Evolutionary conservation across 352 stramenopile genomes (phyloP).

Genomic region (Phytophthora citrophthora): DNA sequence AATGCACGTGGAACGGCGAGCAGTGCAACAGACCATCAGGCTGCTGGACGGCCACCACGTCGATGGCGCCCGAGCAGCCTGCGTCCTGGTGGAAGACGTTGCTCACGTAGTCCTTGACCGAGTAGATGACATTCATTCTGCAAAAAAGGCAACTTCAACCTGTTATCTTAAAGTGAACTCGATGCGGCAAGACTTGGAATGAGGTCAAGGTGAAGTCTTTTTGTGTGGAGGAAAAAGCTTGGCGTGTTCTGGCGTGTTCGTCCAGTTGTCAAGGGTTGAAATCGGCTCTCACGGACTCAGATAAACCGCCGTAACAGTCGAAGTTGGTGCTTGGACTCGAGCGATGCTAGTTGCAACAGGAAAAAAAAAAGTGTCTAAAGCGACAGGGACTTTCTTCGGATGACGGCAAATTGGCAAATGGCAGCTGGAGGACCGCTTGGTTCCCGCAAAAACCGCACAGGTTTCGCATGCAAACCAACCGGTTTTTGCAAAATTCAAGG

Average conservation of each 20-base stretch:
- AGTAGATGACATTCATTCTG: constrained; percentile 88
- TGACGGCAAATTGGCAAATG: constrained; percentile 15
- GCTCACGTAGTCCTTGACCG: constrained; percentile 87
- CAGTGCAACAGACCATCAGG: constrained; percentile 62
- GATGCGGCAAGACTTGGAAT: constrained; percentile 21
- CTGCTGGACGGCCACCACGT: constrained; percentile 86
- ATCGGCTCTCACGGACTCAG: constrained; percentile 21
- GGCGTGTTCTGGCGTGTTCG: constrained; percentile 18
- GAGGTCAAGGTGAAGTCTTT: neutral
- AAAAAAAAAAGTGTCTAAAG: too few relatives aligned
- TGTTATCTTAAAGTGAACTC: constrained; percentile 14
- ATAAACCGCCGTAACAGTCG: constrained; percentile 8
- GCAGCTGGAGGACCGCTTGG: constrained; percentile 14
- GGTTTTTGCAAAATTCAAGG: constrained; percentile 21
- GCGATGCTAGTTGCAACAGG: too few relatives aligned
- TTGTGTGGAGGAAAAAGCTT: constrained; percentile 23
- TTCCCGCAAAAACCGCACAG: constrained; percentile 14
- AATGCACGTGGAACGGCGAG: constrained; percentile 88
- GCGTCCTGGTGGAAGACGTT: constrained; percentile 78
- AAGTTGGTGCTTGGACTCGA: too few relatives aligned
- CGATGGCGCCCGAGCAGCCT: constrained; percentile 69
- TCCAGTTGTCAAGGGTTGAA: constrained; percentile 28
- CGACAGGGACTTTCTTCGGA: neutral
- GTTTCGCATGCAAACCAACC: constrained; percentile 19
- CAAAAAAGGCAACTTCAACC: constrained; percentile 21